Evolutionary conservation across 176 grass and related monocot genomes (phyloP), one percentile per base, ranked within the genome.

Genomic region (Carex pumila): DNA sequence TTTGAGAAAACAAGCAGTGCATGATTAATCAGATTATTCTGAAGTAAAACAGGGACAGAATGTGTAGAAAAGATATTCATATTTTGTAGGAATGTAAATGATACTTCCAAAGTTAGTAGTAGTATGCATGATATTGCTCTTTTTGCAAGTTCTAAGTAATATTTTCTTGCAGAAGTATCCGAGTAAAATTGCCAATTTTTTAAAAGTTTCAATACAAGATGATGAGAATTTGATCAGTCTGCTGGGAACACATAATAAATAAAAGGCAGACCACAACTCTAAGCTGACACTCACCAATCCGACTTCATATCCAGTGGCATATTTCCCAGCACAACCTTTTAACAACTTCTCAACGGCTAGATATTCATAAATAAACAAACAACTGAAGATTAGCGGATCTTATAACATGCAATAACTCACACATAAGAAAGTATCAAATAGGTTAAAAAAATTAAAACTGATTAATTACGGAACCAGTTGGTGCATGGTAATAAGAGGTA

Each of bases 291-390:
- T 4, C 82, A 95, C 93, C 89, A 95, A 84, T 75, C 85, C 81
- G 54, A 91, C 87, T 84, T 91, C 88, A 89, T 95, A 91, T 79
- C 93, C 93, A 15, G 89, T 89, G 7, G 93, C 90, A 61, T 86
- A 92, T 81, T 92, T 95, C 67, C 93, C 89, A 81, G 85, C 85
- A 88, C 59, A 84, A 11, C 70, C 85, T 79, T 91, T 87, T 79
- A 95, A 80, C 54, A 95, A 80, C 68, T 82, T 92, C 82, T 95
- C 93, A 89, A 89, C 55, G 80, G 90, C 93, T 95, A 43, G 86
- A 85, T 67, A 61, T 80, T 59, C 52, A 58, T 60, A 61, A 18
- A 80, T 54, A 55, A 75, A 79, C 19, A 66, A 13, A 86, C 22
- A 85, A 79, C 5, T 78, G 12, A 86, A 64, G 7, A 67, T 86